These are phyloP conservation scores for Lichtheimia hyalospora DNA, from an alignment of 371 early-diverging fungal genomes.

Conservation along the genomic window DNA sequence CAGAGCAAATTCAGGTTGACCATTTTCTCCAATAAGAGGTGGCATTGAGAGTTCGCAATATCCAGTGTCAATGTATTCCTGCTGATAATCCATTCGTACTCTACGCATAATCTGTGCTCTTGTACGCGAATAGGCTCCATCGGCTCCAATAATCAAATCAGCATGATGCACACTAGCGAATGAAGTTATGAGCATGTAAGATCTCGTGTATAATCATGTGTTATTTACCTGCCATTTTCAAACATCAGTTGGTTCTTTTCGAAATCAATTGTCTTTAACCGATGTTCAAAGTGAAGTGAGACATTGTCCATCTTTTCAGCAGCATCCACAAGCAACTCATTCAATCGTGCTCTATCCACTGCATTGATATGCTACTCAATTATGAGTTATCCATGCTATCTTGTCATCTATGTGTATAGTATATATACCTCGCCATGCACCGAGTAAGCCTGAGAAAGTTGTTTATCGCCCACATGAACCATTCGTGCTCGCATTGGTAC, in stretches of 20 bases:
- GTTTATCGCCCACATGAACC: conserved; percentile 74
- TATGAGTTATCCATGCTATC: background rate
- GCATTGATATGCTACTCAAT: conserved; percentile 85
- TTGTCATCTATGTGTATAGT: background rate
- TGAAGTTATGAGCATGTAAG: too few relatives aligned
- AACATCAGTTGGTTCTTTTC: conserved; percentile 53
- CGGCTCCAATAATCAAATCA: conserved; percentile 93
- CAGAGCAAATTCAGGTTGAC: conserved; percentile 73
- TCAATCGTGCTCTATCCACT: conserved; percentile 84
- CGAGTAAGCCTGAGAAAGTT: conserved; percentile 84
- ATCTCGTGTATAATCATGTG: too few relatives aligned
- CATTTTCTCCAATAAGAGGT: conserved; percentile 48
- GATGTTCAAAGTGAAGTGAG: conserved; percentile 67
- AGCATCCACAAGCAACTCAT: conserved; percentile 74
- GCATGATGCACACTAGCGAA: conserved; percentile 42
- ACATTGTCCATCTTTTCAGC: conserved; percentile 68
- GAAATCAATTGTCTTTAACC: conserved; percentile 60
- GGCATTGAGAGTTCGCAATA: conserved; percentile 90
- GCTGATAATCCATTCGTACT: conserved; percentile 80
- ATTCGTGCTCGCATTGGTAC: conserved; percentile 95
- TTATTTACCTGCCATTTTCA: background rate
- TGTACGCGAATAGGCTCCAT: conserved; percentile 88
- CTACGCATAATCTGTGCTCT: conserved; percentile 77
- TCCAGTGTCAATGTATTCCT: conserved; percentile 87
- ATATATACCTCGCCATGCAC: conserved; percentile 76